phyloP scores from a whole-genome alignment of 2,329 filamentous ascomycete species.

The Stagonosporopsis chrysanthemi region DNA sequence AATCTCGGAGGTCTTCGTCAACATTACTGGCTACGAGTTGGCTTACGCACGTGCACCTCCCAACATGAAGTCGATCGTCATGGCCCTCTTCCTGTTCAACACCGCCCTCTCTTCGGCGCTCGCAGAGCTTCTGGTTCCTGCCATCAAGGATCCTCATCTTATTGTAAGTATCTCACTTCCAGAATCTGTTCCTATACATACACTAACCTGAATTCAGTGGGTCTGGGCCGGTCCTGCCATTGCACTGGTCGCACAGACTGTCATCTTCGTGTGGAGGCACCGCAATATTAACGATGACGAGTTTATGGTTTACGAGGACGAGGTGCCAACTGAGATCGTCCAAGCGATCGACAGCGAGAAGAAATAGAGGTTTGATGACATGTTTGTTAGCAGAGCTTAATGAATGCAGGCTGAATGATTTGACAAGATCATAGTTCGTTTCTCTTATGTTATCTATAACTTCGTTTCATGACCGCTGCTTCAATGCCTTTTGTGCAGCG shows the following conservation, averaged over 20 bases:
- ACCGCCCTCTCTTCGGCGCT: conserved; percentile 51
- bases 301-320: conserved; percentile 46
- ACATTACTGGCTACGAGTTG: conserved; percentile 56
- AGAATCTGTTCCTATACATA: no score
- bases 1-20: conserved; percentile 46
- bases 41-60: conserved; percentile 54
- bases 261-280: conserved; percentile 59
- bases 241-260: conserved; percentile 56
- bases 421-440: neutral
- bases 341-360: conserved; percentile 5
- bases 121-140: conserved; percentile 54
- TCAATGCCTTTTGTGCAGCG: neutral
- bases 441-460: neutral
- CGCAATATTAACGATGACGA: conserved; percentile 57
- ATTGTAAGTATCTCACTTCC: conserved; percentile 29
- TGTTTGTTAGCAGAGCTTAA: neutral
- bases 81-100: conserved; percentile 53
- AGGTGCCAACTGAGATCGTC: conserved; percentile 2
- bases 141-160: conserved; percentile 57
- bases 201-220: conserved; percentile 39
- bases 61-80: conserved; percentile 54
- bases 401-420: neutral
- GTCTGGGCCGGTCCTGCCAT: conserved; percentile 60
- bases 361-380: neutral
- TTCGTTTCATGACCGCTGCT: neutral